Evolutionary conservation across 148 eudicot genomes (phyloP), one percentile per base, ranked within the genome.

Genomic region (Vaccinium myrtillus): DNA sequence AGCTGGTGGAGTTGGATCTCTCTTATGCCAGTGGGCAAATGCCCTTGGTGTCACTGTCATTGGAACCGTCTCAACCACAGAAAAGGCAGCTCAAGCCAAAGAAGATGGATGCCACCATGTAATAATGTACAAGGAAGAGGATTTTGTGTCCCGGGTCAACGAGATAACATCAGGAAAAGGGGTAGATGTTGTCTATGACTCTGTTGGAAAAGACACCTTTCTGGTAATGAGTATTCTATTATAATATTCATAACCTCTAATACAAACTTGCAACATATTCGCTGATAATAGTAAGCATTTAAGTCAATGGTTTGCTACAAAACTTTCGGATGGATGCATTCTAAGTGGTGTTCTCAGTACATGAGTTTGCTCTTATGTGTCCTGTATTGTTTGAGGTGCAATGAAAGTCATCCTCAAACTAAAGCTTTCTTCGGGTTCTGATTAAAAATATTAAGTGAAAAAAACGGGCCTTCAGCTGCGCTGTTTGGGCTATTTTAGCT

Each of bases 11-110:
- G 95, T 93, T 61, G 96, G 98, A 25, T 92, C 96, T 75, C 80
- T 94, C 25, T 81, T 94, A 81, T 96, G 98, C 87, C 98, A 94
- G 78, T 96, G 98, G 98, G 95, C 94, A 53, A 91, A 91, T 84
- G 92, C 94, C 13, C 93, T 94, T 50, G 98, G 98, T 53, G 98
- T 96, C 50, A 91, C 91, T 21, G 96, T 96, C 73, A 93, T 96
- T 70, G 98, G 97, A 27, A 96, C 98, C 6, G 98, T 96, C 73
- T 93, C 98, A 48, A 94, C 93, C 15, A 82, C 88, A 85, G 94
- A 94, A 87, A 96, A 96, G 83, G 98, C 93, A 14, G 82, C 85
- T 7, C 98, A 94, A 88, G 99, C 98, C 84, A 93, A 91, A 88
- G 94, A 91, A 63, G 97, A 96, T 90, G 97, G 99, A 5, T 96